These are phyloP conservation scores for Solanum etuberosum DNA, from an alignment of 257 asterid species.

Conservation along the genomic window DNA sequence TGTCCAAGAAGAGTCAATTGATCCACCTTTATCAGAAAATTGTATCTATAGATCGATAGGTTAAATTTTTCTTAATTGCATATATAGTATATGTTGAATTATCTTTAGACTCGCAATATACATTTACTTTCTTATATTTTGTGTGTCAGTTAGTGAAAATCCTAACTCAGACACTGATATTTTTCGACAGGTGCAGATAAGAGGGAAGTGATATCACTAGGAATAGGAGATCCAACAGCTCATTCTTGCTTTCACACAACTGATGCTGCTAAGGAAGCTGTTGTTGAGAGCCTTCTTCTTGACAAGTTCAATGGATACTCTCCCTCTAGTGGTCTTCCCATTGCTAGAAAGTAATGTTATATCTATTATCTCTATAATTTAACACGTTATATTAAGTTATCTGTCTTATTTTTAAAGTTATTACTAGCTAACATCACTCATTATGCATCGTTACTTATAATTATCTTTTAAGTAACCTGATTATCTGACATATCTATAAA, in stretches of 20 bases:
- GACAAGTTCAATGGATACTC: slow-evolving; percentile 74
- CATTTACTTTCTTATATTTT: background rate
- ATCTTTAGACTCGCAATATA: background rate
- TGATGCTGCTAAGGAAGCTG: slow-evolving; percentile 49
- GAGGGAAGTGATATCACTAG: slow-evolving; percentile 48
- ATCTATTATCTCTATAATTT: background rate
- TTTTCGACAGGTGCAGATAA: slow-evolving; percentile 8
- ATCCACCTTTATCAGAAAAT: background rate
- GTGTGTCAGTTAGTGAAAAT: background rate
- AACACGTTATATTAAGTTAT: background rate
- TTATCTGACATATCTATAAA: background rate
- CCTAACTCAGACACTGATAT: background rate
- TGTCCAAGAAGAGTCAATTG: background rate
- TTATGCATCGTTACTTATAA: background rate
- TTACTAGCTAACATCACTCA: background rate
- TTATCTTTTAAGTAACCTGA: background rate
- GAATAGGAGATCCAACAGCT: slow-evolving; percentile 87
- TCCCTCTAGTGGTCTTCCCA: slow-evolving; percentile 80
- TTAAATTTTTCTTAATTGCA: background rate
- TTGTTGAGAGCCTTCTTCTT: slow-evolving; percentile 41
- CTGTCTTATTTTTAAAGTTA: background rate
- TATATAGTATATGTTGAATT: background rate
- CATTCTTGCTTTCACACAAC: slow-evolving; percentile 54
- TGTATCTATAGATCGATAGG: background rate
- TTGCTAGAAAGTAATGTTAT: slow-evolving; percentile 44